Base-by-base conservation (phyloP, 768 basidiomycete species). In the Tulasnella sp. region DNA sequence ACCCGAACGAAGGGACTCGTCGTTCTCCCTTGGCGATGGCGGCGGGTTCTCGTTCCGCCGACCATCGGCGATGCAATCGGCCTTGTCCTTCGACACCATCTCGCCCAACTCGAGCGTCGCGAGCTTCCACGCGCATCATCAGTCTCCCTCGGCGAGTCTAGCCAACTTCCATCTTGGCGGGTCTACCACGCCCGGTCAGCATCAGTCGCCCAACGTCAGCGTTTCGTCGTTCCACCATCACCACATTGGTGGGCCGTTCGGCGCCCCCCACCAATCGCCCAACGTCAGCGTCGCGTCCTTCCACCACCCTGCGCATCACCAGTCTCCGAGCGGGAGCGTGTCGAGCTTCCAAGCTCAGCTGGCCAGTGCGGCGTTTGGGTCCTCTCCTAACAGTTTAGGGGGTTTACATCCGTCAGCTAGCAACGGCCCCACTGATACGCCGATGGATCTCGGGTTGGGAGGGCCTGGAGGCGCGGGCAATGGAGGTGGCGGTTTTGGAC, bases 111-210 rank as follows among this genome's bases (percentile, higher is more conserved):
- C 69, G 29, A 76, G 75, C 69, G 67, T 71, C 4, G 67, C 69
- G 25, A 76, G 75, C 40, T 76, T 76, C 75, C 75, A 76, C 74
- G 17, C 72, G 34, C 69, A 58, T n/a, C 75, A 76, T 70, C 75
- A 76, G 19, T 68, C 38, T 19, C 75, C 64, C 15, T 31, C 25
- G n/a, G 67, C 49, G 37, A 73, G 72, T 37, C 34, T 73, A 25
- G 31, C 36, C 67, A 76, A 76, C 52, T 76, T 76, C 68, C 58
- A 69, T n/a, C 14, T 45, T 12, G 58, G 58, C 2, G 9, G 31
- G 29, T 64, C 58, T 3, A 34, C 58, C 29, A 64, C 58, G 0
- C 58, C 58, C 0, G 58, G 58, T 2, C 29, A 34, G 58, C 58
- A 64, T 4, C 39, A 73, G 12, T 73, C 72, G 9, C 75, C 67